Percentiles rank a stretch among this genome's conserved stretches.
Conservation (phyloP, 1,284 basidiomycete genomes). For the Naganishia sp. region DNA sequence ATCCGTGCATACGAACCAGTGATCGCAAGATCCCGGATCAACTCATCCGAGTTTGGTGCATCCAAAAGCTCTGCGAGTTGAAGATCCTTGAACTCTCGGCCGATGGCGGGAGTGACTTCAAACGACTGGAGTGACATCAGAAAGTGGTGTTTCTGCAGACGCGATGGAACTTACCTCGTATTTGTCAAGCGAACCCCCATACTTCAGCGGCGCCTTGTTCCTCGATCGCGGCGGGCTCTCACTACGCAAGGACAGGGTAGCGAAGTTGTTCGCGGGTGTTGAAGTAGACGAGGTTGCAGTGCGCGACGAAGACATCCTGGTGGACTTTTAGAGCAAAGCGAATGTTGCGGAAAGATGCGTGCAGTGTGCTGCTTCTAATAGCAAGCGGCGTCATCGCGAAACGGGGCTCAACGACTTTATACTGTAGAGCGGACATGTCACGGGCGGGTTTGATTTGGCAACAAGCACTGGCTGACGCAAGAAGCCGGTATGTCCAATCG, state of each 20-base stretch:
- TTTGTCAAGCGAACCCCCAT: slow-evolving; percentile 37
- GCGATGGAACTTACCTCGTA: slow-evolving; percentile 33
- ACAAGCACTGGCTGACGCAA: no score
- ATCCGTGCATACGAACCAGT: slow-evolving; percentile 47
- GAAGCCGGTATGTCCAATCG: no score
- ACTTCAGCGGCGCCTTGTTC: slow-evolving; percentile 35
- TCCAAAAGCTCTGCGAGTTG: slow-evolving; percentile 55
- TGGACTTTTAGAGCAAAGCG: not conserved
- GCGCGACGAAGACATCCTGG: slow-evolving; percentile 13
- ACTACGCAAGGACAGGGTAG: slow-evolving; percentile 14
- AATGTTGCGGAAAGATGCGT: not conserved
- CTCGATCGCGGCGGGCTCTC: slow-evolving; percentile 23
- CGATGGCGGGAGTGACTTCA: slow-evolving; percentile 45
- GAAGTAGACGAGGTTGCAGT: slow-evolving; percentile 1
- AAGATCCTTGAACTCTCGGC: slow-evolving; percentile 53
- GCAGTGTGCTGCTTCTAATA: not conserved
- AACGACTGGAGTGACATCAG: slow-evolving; percentile 36
- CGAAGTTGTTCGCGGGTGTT: slow-evolving; percentile 1
- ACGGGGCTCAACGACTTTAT: no score
- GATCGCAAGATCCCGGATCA: slow-evolving; percentile 59
- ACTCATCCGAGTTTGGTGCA: slow-evolving; percentile 55
- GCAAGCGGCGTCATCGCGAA: no score
- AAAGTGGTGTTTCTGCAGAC: not conserved
- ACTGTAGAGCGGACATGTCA: no score
- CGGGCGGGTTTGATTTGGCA: no score